Percentiles rank a stretch among this genome's conserved stretches.
These are phyloP conservation scores for Carex parvula DNA, from an alignment of 176 grass and related monocot genomes.

Conservation along the genomic window DNA sequence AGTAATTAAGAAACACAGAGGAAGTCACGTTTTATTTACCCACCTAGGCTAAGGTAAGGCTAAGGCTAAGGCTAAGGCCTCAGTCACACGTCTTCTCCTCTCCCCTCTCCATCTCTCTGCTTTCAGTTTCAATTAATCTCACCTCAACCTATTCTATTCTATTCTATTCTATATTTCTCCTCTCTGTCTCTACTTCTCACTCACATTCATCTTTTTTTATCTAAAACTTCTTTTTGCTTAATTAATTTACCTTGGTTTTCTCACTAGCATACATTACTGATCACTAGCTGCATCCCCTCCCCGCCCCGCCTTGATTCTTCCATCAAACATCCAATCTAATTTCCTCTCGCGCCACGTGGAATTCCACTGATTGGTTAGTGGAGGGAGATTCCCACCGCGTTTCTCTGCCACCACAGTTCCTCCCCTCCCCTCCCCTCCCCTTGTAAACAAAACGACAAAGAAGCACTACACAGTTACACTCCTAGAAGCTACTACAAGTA, in stretches of 20 bases:
- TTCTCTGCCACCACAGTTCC: not conserved
- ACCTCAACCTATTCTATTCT: not conserved
- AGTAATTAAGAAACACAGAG: not conserved
- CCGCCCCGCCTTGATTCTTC: not conserved
- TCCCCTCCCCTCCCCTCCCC: not conserved
- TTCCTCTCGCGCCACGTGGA: not conserved
- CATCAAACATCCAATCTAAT: not conserved
- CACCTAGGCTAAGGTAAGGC: not conserved
- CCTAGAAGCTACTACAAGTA: not conserved
- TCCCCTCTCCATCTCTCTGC: not conserved
- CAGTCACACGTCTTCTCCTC: constrained; percentile 7
- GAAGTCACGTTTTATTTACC: constrained; percentile 24
- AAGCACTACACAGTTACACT: not conserved
- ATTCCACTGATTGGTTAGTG: constrained; percentile 6
- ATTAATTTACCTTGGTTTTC: not conserved
- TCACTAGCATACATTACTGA: not conserved
- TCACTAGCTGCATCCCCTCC: not conserved
- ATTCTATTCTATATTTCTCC: not conserved
- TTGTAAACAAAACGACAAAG: not conserved
- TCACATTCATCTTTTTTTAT: constrained; percentile 8
- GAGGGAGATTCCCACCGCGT: constrained; percentile 10
- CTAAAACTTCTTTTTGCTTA: not conserved
- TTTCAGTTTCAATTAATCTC: not conserved
- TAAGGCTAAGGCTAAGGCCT: not conserved
- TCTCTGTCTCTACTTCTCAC: not conserved